Conservation (phyloP, 306 rosid genomes). For the Medicago ruthenica region DNA sequence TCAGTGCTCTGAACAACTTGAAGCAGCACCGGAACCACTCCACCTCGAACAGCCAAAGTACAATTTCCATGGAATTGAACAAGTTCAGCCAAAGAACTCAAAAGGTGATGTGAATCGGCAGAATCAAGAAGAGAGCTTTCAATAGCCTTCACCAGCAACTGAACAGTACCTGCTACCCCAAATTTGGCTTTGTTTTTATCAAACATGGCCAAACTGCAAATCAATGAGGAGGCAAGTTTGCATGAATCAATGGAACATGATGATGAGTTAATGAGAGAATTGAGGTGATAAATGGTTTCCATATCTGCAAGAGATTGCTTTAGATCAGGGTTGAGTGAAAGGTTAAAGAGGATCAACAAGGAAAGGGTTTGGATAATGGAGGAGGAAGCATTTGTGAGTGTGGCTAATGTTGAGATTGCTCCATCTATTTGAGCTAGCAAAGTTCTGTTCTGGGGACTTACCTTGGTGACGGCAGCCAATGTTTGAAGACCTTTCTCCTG, state of each 20-base stretch:
- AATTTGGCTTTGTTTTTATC: slow-evolving; percentile 90
- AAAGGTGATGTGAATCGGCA: slow-evolving; percentile 50
- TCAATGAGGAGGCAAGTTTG: slow-evolving; percentile 62
- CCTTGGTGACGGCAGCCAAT: slow-evolving; percentile 66
- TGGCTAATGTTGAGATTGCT: slow-evolving; percentile 56
- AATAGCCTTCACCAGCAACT: slow-evolving; percentile 56
- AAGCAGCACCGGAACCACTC: slow-evolving; percentile 60
- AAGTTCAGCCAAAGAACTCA: slow-evolving; percentile 76
- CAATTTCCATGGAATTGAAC: slow-evolving; percentile 84
- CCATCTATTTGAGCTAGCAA: slow-evolving; percentile 59
- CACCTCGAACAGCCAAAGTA: slow-evolving; percentile 71
- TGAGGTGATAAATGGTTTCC: slow-evolving; percentile 66
- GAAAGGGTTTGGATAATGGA: slow-evolving; percentile 60
- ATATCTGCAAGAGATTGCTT: slow-evolving; percentile 69
- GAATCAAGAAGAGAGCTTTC: slow-evolving; percentile 43
- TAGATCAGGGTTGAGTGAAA: slow-evolving; percentile 71
- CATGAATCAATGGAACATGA: slow-evolving; percentile 50
- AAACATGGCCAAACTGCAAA: slow-evolving; percentile 81
- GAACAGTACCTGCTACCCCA: slow-evolving; percentile 79
- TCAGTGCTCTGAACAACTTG: slow-evolving; percentile 49
- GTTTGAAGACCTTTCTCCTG: slow-evolving; percentile 67
- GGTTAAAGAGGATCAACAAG: slow-evolving; percentile 77
- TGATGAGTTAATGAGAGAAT: slow-evolving; percentile 52
- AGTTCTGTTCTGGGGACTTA: slow-evolving; percentile 72
- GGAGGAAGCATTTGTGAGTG: slow-evolving; percentile 63